Base-by-base conservation (phyloP, 352 stramenopile species). In the Globisporangium barbulae region DNA sequence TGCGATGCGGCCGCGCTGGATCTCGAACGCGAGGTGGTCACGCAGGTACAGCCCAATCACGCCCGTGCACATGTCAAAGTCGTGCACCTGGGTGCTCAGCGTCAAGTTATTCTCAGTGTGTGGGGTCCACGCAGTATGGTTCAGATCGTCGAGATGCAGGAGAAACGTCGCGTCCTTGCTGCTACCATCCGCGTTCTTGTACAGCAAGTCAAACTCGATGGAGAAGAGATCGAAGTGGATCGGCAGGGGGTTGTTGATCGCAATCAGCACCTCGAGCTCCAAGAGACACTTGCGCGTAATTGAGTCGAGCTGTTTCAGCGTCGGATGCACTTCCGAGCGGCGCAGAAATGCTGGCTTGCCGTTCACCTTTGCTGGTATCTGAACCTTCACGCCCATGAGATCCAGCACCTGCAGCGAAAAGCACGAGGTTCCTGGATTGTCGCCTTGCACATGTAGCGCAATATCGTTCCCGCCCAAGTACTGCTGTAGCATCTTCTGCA, bases 221-320 rank as follows among this genome's bases (percentile, higher is more conserved):
- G 71, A 70, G 42, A 82, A 89, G 15, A 94, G 78, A 54, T 90
- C 73, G 35, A 94, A 87, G 45, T 79, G 70, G 60, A 94, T 89
- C 37, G 86, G 86, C 37, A 94, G 66, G 21, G 86, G 86, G 66
- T 94, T 93, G 76, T 92, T 78, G 59, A 93, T 76, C 44, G 71
- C 79, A 48, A 94, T 78, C n/a, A 64, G 65, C 48, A 94, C 83
- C 55, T 86, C 76, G 9, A 94, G 59, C 48, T 89, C 72, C 49
- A 94, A 57, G 33, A 90, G 68, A 65, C 86, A 94, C 63, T 78
- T 87, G 63, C 69, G 81, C 13, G 72, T 88, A 53, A 76, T 89
- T 5, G 81, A 93, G 65, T 93, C 78, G 19, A 94, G 59, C 45
- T 92, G 69, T 56, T 94, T 94, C 19, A 94, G 70, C 28, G 69